Percentiles rank a stretch among this genome's conserved stretches.
These are phyloP conservation scores for Smithsoniella earleae DNA, from an alignment of 163 green algal genomes.

Conservation along the genomic window DNA sequence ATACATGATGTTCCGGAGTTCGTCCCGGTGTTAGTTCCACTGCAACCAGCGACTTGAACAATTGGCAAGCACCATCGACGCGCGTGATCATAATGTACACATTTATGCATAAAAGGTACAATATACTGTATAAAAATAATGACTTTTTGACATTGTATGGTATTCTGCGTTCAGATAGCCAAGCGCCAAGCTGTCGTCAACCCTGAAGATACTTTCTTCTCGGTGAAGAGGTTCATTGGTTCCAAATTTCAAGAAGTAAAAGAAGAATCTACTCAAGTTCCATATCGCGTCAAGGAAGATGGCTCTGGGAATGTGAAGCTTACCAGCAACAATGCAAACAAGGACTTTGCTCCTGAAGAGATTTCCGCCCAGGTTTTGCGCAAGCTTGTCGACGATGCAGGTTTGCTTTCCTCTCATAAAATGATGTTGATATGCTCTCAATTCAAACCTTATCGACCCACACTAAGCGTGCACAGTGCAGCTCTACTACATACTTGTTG, in stretches of 20 bases:
- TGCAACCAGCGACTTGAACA: no score
- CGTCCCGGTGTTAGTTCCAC: no score
- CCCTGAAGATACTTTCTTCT: slow-evolving; percentile 99
- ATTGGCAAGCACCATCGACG: no score
- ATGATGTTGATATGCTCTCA: no score
- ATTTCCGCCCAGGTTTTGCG: slow-evolving; percentile 87
- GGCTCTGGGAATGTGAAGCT: slow-evolving; percentile 91
- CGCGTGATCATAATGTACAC: no score
- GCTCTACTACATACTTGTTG: no score
- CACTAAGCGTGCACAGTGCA: no score
- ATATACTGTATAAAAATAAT: no score
- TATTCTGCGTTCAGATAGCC: slow-evolving; percentile 93
- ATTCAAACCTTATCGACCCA: no score
- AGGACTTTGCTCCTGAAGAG: slow-evolving; percentile 97
- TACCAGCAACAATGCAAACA: slow-evolving; percentile 70
- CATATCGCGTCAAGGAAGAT: slow-evolving; percentile 73
- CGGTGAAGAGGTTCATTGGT: slow-evolving; percentile 98
- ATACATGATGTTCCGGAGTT: no score
- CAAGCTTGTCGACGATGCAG: slow-evolving; percentile 83
- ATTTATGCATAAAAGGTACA: no score
- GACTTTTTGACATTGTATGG: no score
- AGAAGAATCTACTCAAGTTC: slow-evolving; percentile 89
- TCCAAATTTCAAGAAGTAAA: slow-evolving; percentile 82
- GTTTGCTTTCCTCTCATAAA: neutral
- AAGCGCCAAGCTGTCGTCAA: slow-evolving; percentile 99